These are phyloP conservation scores for Vitis vinifera DNA, from an alignment of 164 flowering plant species.

Conservation along the genomic window ASM3070453v1 NC_081820.1:27095001-27095500, in stretches of 20 bases:
- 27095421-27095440: too few species aligned
- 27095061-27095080: too few species aligned
- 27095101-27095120: too few species aligned
- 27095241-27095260: not conserved
- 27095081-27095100: too few species aligned
- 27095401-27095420: not conserved
- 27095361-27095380: not conserved
- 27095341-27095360: not conserved
- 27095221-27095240: not conserved
- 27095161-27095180: not conserved
- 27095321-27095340: not conserved
- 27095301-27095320: too few species aligned
- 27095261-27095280: not conserved
- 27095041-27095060: too few species aligned
- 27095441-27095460: too few species aligned
- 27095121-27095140: too few species aligned
- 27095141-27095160: too few species aligned
- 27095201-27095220: not conserved
- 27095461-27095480: not conserved
- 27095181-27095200: not conserved
- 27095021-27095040: too few species aligned
- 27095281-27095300: not conserved
- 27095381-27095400: not conserved
- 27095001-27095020: too few species aligned
- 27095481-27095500: constrained; percentile 46